These are phyloP conservation scores for Geotrichum restrictum DNA, from an alignment of 1,139 yeast species.

Conservation along the genomic window DNA sequence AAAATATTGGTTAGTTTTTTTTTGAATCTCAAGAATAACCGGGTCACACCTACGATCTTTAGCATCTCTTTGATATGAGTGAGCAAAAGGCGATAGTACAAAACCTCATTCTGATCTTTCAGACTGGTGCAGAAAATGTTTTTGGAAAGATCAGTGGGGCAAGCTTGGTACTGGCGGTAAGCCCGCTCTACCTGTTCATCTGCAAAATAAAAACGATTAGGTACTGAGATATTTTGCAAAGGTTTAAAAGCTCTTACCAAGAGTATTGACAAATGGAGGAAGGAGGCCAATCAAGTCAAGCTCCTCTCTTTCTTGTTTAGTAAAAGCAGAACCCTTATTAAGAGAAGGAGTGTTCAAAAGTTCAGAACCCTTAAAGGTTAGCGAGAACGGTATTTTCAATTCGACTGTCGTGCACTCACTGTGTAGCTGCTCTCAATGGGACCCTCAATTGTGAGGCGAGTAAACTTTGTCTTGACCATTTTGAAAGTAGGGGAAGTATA, in stretches of 20 bases:
- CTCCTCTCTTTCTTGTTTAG: constrained; percentile 72
- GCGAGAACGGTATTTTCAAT: neutral
- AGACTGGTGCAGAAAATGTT: constrained; percentile 89
- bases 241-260: no score
- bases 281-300: constrained; percentile 75
- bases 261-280: constrained; percentile 75
- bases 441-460: constrained; percentile 72
- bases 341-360: constrained; percentile 73
- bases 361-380: constrained; percentile 24
- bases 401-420: constrained; percentile 44
- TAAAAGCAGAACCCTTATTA: constrained; percentile 92
- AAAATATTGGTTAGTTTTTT: no score
- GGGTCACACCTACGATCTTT: constrained; percentile 55
- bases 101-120: constrained; percentile 86
- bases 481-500: no score
- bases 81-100: constrained; percentile 81
- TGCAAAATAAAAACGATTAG: no score
- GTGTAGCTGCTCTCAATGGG: constrained; percentile 74
- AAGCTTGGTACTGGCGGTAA: constrained; percentile 70
- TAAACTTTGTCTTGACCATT: constrained; percentile 34
- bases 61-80: constrained; percentile 86
- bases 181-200: constrained; percentile 88
- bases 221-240: no score
- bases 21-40: no score
- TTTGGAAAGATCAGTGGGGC: constrained; percentile 80